Evolutionary conservation across 2,329 filamentous ascomycete species (phyloP).

Genomic region (Pyrenophora teres): DNA sequence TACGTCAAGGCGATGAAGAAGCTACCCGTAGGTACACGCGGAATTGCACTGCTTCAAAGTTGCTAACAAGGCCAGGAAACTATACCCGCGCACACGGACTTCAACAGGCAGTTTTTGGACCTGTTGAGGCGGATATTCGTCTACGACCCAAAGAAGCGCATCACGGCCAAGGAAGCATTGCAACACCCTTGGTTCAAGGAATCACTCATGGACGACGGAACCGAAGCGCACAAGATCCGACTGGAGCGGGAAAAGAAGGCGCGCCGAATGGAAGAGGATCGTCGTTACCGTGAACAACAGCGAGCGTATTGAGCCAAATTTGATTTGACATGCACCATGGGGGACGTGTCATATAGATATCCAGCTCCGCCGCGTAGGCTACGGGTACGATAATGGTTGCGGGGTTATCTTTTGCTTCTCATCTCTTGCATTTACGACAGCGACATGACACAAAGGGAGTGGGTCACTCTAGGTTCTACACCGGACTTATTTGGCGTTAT

Average conservation of each 20-base stretch:
- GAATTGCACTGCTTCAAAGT: background rate
- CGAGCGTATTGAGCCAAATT: slow-evolving; percentile 26
- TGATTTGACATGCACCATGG: slow-evolving; percentile 5
- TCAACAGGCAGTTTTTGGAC: slow-evolving; percentile 68
- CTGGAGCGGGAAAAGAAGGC: slow-evolving; percentile 49
- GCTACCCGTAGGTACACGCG: slow-evolving; percentile 55
- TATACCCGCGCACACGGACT: slow-evolving; percentile 62
- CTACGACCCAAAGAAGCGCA: slow-evolving; percentile 68
- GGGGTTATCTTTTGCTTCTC: slow-evolving; percentile 31
- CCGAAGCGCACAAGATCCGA: slow-evolving; percentile 65
- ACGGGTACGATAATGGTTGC: slow-evolving; percentile 9
- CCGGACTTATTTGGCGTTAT: slow-evolving; percentile 39
- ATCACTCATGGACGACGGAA: slow-evolving; percentile 67
- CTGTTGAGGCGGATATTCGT: slow-evolving; percentile 67
- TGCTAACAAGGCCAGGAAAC: slow-evolving; percentile 57
- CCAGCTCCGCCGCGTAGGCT: slow-evolving; percentile 10
- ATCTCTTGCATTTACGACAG: slow-evolving; percentile 49
- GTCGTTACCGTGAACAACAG: slow-evolving; percentile 35
- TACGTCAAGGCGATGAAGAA: slow-evolving; percentile 72
- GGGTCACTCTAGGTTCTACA: slow-evolving; percentile 21
- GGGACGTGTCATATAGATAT: slow-evolving; percentile 20
- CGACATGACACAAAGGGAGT: slow-evolving; percentile 44
- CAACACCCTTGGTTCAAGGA: slow-evolving; percentile 71
- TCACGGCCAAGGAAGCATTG: slow-evolving; percentile 67
- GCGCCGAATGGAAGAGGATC: slow-evolving; percentile 39